Evolutionary conservation across 805 yeast species (phyloP), one percentile per base, ranked within the genome.

Genomic region (Starmerella davenportii): DNA sequence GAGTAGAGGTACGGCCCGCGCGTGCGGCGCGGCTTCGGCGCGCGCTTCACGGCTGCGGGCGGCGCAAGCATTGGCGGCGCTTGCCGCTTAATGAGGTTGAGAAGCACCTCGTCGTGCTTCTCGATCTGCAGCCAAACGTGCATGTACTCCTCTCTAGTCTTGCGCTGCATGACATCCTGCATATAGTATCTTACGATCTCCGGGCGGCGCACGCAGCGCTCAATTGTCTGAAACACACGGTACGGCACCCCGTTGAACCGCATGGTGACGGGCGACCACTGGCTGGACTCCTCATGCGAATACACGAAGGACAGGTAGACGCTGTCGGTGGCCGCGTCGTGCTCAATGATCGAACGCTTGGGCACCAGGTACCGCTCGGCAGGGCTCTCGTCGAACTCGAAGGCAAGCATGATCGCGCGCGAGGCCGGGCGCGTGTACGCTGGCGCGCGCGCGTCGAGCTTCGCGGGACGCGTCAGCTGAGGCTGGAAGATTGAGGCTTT

Each of bases 381-480:
- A 0, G 90, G 70, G 53, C 74, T 76, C 49, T 90, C 96, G 21
- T 68, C 68, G 59, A 74, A 87, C 56, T 90, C 98, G 55, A 87
- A 75, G 4, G 84, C 75, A 30, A 90, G 54, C 38, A 80, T 77
- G 4, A 43, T 38, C 1, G 50, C 42, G 18, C 42, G 35, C 15
- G 39, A 21, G 23, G 44, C 41, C 39, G 43, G 42, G 28, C 46
- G 38, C 30, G 42, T 46, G 17, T 44, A 43, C 5, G 40, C 28
- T 11, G 39, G 39, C 5, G 43, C 37, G 15, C 17, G 21, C 4
- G 36, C 9, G 70, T 16, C n/a, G 60, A 49, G 78, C 79, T 53
- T 73, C 68, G 47, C 76, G 85, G 51, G 48, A 39, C 14, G 27
- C 4, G 18, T 24, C n/a, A 19, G 29, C 15, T 18, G 25, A 25